These are phyloP conservation scores for Cucumis hystrix DNA, from an alignment of 306 rosid species.

Conservation along the genomic window DNA sequence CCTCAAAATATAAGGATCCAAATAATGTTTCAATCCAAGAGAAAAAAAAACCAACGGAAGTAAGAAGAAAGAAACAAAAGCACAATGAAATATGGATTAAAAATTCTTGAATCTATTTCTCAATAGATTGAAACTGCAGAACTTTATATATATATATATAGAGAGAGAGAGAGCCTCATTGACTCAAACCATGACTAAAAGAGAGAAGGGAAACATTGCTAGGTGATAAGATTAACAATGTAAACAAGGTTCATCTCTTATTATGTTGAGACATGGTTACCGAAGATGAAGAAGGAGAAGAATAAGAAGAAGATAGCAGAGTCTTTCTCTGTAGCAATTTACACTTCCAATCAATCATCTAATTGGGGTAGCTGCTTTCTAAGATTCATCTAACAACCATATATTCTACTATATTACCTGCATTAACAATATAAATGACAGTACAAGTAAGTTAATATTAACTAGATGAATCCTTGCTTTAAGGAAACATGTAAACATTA, in stretches of 20 bases:
- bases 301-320: constrained; percentile 11
- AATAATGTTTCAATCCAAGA: no score
- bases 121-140: neutral
- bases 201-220: neutral
- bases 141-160: neutral
- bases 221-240: neutral
- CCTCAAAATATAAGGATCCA: no score
- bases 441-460: neutral
- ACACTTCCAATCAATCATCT: constrained; percentile 29
- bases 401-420: constrained; percentile 32
- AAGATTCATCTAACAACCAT: constrained; percentile 15
- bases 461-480: neutral
- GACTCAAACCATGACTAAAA: neutral
- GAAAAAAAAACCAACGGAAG: neutral
- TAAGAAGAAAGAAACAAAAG: neutral
- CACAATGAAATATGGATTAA: neutral
- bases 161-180: neutral
- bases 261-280: neutral
- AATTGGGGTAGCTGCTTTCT: constrained; percentile 22
- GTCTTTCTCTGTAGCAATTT: constrained; percentile 34
- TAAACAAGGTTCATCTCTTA: neutral
- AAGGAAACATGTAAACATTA: neutral
- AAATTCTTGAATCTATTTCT: neutral
- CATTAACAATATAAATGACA: constrained; percentile 12
- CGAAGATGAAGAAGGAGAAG: neutral